A percentile compares a stretch with the other conserved stretches of the same genome.
Evolutionary conservation across 2,329 filamentous ascomycete species (phyloP).

Genomic region (Colletotrichum musicola): DNA sequence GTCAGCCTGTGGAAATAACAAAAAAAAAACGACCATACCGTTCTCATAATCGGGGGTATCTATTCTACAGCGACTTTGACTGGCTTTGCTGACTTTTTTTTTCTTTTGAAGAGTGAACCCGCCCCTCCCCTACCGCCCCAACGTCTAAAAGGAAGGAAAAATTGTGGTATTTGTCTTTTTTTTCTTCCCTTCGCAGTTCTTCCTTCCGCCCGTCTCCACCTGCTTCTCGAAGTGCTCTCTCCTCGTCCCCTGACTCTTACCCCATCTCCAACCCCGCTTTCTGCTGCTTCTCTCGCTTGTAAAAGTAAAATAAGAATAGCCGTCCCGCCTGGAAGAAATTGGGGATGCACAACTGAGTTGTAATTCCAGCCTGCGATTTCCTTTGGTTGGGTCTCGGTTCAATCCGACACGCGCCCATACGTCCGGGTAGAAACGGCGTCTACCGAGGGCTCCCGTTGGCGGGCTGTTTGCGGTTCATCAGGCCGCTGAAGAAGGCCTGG

Average conservation of each 20-base stretch:
- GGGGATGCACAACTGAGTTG: too few relatives aligned
- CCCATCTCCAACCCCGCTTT: too few relatives aligned
- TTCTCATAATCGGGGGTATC: constrained; percentile 54
- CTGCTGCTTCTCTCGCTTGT: too few relatives aligned
- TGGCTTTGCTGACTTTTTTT: constrained; percentile 9
- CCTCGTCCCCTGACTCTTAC: too few relatives aligned
- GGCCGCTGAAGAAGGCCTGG: constrained; percentile 69
- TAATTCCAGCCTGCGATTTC: too few relatives aligned
- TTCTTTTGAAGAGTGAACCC: constrained; percentile 3
- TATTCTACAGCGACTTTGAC: constrained; percentile 51
- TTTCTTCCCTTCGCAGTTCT: neutral
- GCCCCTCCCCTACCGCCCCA: constrained; percentile 7
- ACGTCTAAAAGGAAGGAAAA: neutral
- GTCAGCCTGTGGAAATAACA: neutral
- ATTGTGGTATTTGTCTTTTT: constrained; percentile 3
- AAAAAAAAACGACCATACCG: constrained; percentile 16
- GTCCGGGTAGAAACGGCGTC: too few relatives aligned
- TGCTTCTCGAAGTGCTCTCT: too few relatives aligned
- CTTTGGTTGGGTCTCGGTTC: too few relatives aligned
- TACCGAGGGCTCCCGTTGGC: constrained; percentile 26
- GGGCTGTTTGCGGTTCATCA: constrained; percentile 67
- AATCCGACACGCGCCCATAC: too few relatives aligned
- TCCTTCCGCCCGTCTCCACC: neutral
- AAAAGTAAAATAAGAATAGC: too few relatives aligned
- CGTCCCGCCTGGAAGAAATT: too few relatives aligned